These are phyloP conservation scores for Spergularia azorica DNA, from an alignment of 179 eudicot species.

Conservation along the genomic window DNA sequence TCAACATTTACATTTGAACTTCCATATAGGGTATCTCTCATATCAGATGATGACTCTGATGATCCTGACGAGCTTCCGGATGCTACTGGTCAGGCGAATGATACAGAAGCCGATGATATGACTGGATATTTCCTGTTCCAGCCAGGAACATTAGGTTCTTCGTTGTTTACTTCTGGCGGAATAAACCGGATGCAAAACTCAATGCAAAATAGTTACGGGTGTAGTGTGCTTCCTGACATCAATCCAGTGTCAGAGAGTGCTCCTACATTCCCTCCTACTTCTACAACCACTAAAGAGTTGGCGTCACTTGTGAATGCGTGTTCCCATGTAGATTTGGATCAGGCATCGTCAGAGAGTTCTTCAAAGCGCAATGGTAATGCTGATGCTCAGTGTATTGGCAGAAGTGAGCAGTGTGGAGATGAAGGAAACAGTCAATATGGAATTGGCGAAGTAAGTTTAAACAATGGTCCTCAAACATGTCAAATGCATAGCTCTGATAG, in stretches of 20 bases:
- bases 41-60: conserved; percentile 51
- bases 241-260: conserved; percentile 35
- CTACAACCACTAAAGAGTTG: conserved; percentile 40
- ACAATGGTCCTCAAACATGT: conserved; percentile 29
- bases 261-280: conserved; percentile 29
- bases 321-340: conserved; percentile 33
- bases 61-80: conserved; percentile 72
- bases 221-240: conserved; percentile 32
- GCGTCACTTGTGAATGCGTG: conserved; percentile 38
- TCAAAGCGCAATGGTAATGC: conserved; percentile 29
- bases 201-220: conserved; percentile 32
- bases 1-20: conserved; percentile 84
- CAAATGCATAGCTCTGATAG: conserved; percentile 34
- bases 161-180: conserved; percentile 43
- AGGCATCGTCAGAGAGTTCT: conserved; percentile 38
- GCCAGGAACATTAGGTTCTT: conserved; percentile 58
- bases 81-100: conserved; percentile 33
- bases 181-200: conserved; percentile 44
- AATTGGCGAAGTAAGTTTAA: conserved; percentile 22
- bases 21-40: conserved; percentile 70
- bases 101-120: conserved; percentile 45
- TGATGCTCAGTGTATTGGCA: conserved; percentile 23
- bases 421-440: conserved; percentile 30
- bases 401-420: conserved; percentile 26
- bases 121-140: conserved; percentile 69